Evolutionary conservation across 805 yeast genomes (phyloP).

Genomic region (Wickerhamomyces alni): DNA sequence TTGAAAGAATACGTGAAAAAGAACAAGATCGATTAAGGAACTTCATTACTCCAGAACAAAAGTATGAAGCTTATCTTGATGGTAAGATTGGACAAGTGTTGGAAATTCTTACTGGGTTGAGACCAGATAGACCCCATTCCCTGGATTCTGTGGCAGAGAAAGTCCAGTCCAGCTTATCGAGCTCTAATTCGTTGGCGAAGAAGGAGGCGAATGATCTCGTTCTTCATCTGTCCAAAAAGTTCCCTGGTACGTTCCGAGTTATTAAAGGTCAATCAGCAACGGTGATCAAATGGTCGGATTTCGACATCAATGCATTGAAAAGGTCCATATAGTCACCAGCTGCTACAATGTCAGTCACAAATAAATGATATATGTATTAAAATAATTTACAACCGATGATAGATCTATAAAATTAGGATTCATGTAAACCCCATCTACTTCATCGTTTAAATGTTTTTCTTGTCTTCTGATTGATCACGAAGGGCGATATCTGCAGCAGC

Average conservation of each 20-base stretch:
- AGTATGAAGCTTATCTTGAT: slow-evolving; percentile 18
- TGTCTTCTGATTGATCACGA: slow-evolving; percentile 13
- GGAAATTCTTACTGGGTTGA: slow-evolving; percentile 23
- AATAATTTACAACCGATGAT: too few species aligned
- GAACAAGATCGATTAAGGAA: slow-evolving; percentile 22
- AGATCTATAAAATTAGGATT: too few species aligned
- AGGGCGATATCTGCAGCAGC: slow-evolving; percentile 87
- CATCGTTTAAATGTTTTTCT: not conserved
- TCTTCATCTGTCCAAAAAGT: slow-evolving; percentile 8
- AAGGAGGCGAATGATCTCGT: slow-evolving; percentile 19
- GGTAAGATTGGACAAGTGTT: slow-evolving; percentile 26
- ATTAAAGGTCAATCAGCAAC: slow-evolving; percentile 9
- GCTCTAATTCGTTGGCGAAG: slow-evolving; percentile 10
- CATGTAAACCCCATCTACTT: not conserved
- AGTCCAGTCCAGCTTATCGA: slow-evolving; percentile 13
- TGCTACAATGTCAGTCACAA: too few species aligned
- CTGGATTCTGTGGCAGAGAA: slow-evolving; percentile 14
- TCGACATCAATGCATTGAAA: slow-evolving; percentile 14
- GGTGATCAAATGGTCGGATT: slow-evolving; percentile 20
- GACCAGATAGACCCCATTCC: slow-evolving; percentile 19
- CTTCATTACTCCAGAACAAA: slow-evolving; percentile 18
- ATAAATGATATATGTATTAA: too few species aligned
- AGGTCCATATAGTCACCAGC: not conserved
- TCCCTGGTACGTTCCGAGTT: slow-evolving; percentile 17
- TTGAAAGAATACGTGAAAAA: slow-evolving; percentile 36